phyloP scores from a whole-genome alignment of 2,329 filamentous ascomycete genomes.

The Xylaria polymorpha region DNA sequence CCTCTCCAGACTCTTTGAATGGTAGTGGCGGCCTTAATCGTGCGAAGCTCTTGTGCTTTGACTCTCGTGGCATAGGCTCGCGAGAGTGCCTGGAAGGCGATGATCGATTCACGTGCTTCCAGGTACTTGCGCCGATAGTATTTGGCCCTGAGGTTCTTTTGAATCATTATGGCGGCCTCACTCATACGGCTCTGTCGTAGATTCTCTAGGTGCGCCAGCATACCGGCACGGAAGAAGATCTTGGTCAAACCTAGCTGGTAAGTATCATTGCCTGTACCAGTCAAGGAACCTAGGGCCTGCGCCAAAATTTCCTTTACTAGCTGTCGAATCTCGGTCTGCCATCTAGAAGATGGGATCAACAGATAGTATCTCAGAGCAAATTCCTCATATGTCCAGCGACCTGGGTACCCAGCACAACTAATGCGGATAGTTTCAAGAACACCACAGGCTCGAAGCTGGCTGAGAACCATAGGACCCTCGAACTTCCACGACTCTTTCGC shows the following conservation, averaged over 20 bases:
- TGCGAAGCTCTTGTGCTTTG: conserved; percentile 82
- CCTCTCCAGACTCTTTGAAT: conserved; percentile 97
- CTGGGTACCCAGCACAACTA: conserved; percentile 96
- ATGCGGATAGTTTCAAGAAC: conserved; percentile 98
- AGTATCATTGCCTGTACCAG: conserved; percentile 82
- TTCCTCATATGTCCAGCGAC: conserved; percentile 98
- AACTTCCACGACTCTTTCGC: conserved; percentile 97
- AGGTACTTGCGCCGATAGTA: conserved; percentile 95
- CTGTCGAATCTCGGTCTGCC: conserved; percentile 92
- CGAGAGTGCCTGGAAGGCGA: conserved; percentile 80
- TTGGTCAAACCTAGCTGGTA: conserved; percentile 98
- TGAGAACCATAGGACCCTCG: conserved; percentile 98
- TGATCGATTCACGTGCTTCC: conserved; percentile 83
- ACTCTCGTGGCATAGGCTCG: conserved; percentile 83
- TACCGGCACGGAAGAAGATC: conserved; percentile 99
- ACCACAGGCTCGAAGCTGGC: conserved; percentile 96
- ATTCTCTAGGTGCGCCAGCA: conserved; percentile 98
- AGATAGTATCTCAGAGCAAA: conserved; percentile 99
- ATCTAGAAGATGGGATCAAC: conserved; percentile 87
- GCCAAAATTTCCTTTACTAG: conserved; percentile 94
- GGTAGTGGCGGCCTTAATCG: conserved; percentile 86
- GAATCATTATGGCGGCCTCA: conserved; percentile 95
- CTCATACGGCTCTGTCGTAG: conserved; percentile 90
- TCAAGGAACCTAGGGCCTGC: conserved; percentile 85
- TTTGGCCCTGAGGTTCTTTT: conserved; percentile 96